phyloP scores from a whole-genome alignment of 306 rosid genomes.

The Dalbergia cochinchinensis region DNA sequence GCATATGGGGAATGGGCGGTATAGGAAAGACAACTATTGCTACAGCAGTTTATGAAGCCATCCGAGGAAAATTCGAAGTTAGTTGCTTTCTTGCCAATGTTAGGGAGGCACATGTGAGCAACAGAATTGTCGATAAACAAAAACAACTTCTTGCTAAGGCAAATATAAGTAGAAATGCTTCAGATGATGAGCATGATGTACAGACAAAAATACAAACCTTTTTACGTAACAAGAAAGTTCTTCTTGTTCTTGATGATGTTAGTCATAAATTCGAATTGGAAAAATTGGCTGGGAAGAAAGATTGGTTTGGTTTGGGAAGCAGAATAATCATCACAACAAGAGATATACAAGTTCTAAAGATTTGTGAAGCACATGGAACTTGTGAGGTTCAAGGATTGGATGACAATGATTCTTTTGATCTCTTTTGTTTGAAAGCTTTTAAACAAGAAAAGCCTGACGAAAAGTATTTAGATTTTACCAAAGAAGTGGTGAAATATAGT shows the following conservation, averaged over 20 bases:
- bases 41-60: background rate
- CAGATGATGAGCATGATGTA: background rate
- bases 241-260: background rate
- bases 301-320: background rate
- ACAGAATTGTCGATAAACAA: slow-evolving; percentile 38
- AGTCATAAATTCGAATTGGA: too few species aligned
- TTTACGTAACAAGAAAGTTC: background rate
- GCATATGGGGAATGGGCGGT: background rate
- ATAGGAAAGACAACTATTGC: background rate
- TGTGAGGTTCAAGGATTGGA: background rate
- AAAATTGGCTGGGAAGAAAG: background rate
- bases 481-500: background rate
- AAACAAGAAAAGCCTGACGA: background rate
- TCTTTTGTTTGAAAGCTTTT: background rate
- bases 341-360: background rate
- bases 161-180: background rate
- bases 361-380: background rate
- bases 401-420: background rate
- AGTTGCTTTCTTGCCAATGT: background rate
- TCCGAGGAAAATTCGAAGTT: background rate
- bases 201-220: too few species aligned
- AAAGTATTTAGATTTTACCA: background rate
- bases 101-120: background rate
- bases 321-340: background rate
- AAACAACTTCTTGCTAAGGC: background rate